Evolutionary conservation across 768 basidiomycete species (phyloP), one percentile per base, ranked within the genome.

Genomic region (Crassisporium funariophilum): DNA sequence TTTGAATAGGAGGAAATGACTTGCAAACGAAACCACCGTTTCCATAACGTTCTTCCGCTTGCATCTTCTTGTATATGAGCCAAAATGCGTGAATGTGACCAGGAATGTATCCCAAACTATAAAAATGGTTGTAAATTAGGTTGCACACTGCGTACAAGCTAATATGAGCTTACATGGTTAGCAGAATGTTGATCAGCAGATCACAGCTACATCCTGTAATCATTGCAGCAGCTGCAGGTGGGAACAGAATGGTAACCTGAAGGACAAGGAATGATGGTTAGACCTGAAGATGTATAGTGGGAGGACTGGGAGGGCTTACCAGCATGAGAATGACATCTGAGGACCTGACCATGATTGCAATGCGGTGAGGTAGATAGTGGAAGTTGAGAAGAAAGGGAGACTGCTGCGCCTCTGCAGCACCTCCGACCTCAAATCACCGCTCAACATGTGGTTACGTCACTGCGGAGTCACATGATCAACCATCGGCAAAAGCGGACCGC

Each of bases 51-150:
- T 91, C 89, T 57, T 91, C 88, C 0, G 91, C 92, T 57, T 88
- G 77, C 78, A 91, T 91, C 78, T 86, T 88, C 78, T 78, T 86
- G 71, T 92, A 92, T 46, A 93, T 91, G 42, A 95, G 76, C 87
- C 87, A 92, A 71, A 92, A 91, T 1, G 89, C 87, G 60, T 93
- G 90, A 36, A 79, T 69, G 34, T 75, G 72, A n/a, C 78, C 88
- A 0, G 89, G 88, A 43, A 91, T 63, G 64, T 88, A 91, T 4
- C 91, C 91, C 49, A 91, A 76, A 42, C 88, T 88, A 15, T 16
- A 49, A 19, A 34, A 23, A 35, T 40, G 19, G 43, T 21, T 25
- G 16, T 4, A 10, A 22, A 25, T n/a, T n/a, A n/a, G n/a, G n/a
- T n/a, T n/a, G n/a, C n/a, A n/a, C n/a, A n/a, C n/a, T n/a, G n/a